Conservation (phyloP, 495 filamentous ascomycete genomes). For the Mycothermus thermophilus region DNA sequence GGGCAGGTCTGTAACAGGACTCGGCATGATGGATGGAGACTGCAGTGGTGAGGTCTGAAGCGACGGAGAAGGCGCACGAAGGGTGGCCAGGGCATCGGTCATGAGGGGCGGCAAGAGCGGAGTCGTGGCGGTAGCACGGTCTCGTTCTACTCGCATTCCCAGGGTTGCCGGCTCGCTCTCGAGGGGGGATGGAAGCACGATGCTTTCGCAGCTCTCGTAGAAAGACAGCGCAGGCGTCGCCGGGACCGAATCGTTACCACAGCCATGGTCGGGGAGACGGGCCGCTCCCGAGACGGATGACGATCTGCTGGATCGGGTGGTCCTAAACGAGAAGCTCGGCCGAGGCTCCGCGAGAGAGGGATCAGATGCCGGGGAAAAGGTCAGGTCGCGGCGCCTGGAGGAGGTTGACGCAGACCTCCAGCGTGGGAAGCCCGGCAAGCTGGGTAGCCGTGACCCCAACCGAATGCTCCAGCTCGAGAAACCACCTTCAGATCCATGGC, state of each 20-base stretch:
- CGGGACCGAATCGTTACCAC: conserved; percentile 43
- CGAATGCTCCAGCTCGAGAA: conserved; percentile 51
- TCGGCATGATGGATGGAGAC: conserved; percentile 49
- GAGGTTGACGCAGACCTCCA: conserved; percentile 46
- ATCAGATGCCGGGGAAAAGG: conserved; percentile 34
- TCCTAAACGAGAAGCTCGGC: conserved; percentile 27
- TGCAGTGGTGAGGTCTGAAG: conserved; percentile 63
- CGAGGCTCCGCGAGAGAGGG: conserved; percentile 27
- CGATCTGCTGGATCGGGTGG: conserved; percentile 55
- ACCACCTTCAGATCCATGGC: conserved; percentile 50
- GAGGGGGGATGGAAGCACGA: conserved; percentile 32
- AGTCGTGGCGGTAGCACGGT: conserved; percentile 54
- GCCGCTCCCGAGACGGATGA: conserved; percentile 52
- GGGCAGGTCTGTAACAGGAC: conserved; percentile 14
- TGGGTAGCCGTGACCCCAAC: conserved; percentile 58
- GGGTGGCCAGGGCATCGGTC: conserved; percentile 29
- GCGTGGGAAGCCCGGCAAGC: conserved; percentile 45
- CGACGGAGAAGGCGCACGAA: conserved; percentile 21
- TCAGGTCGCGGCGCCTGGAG: conserved; percentile 34
- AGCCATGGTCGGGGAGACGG: conserved; percentile 30
- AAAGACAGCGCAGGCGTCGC: conserved; percentile 53
- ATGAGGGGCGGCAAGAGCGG: conserved; percentile 72
- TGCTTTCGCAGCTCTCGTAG: conserved; percentile 44
- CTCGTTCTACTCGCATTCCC: conserved; percentile 36
- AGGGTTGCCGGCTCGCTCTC: conserved; percentile 46